Conservation (phyloP, 805 yeast species). For the Debaryomyces maramus region DNA sequence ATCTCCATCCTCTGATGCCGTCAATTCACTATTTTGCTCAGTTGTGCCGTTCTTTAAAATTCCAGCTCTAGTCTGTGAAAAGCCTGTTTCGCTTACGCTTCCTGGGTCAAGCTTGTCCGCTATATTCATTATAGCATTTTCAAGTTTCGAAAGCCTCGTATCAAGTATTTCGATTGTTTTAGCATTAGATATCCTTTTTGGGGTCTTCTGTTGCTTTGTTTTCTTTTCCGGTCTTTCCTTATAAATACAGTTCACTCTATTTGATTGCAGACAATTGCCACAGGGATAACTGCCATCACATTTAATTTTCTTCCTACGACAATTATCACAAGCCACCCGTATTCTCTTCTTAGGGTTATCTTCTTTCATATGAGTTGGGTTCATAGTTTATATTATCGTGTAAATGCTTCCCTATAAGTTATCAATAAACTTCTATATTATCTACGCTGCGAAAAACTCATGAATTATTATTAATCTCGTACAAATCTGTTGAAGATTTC, state of each 20-base stretch:
- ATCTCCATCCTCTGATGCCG: constrained; percentile 12
- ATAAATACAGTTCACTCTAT: not conserved
- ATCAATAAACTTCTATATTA: no score
- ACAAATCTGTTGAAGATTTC: no score
- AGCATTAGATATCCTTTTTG: constrained; percentile 3
- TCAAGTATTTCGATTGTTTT: constrained; percentile 18
- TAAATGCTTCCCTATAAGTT: no score
- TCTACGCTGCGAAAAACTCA: no score
- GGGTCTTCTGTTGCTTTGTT: not conserved
- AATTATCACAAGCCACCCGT: constrained; percentile 46
- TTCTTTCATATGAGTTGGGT: not conserved
- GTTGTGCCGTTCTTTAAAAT: not conserved
- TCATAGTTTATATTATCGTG: no score
- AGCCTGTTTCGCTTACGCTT: not conserved
- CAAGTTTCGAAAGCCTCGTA: constrained; percentile 21
- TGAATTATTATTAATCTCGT: no score
- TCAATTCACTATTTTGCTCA: no score
- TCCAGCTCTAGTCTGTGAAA: not conserved
- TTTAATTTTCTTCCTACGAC: constrained; percentile 49
- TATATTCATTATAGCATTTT: constrained; percentile 18
- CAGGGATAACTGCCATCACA: constrained; percentile 52
- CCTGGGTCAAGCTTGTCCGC: constrained; percentile 19
- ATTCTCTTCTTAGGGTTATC: constrained; percentile 7
- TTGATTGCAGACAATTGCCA: constrained; percentile 29
- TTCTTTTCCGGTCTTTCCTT: constrained; percentile 4